Evolutionary conservation across 2,329 filamentous ascomycete species (phyloP).

Genomic region (Grosmannia serpens): DNA sequence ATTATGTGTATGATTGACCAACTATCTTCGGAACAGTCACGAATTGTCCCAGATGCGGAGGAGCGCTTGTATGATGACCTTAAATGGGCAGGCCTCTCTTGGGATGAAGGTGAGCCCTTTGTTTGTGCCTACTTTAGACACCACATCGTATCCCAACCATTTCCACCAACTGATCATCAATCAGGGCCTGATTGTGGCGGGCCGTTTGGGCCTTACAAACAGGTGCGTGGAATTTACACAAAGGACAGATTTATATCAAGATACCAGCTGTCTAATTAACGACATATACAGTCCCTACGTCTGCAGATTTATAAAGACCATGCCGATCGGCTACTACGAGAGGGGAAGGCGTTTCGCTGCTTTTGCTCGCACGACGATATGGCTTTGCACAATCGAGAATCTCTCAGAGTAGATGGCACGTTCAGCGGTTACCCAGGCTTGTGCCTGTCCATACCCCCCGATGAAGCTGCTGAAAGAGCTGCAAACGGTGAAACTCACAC

Average conservation of each 20-base stretch:
- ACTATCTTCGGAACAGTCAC: slow-evolving; percentile 44
- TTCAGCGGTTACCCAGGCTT: slow-evolving; percentile 44
- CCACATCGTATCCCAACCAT: background rate
- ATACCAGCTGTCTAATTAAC: background rate
- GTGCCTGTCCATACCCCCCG: slow-evolving; percentile 54
- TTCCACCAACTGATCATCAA: slow-evolving; percentile 10
- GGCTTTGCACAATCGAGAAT: slow-evolving; percentile 51
- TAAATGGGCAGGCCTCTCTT: slow-evolving; percentile 76
- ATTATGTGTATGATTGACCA: background rate
- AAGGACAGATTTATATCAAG: background rate
- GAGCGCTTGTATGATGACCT: slow-evolving; percentile 66
- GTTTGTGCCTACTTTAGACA: no score
- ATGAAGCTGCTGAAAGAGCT: slow-evolving; percentile 62
- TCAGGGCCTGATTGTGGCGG: slow-evolving; percentile 70
- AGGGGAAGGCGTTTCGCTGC: slow-evolving; percentile 76
- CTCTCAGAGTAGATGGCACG: slow-evolving; percentile 39
- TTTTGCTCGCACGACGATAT: slow-evolving; percentile 73
- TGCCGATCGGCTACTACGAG: slow-evolving; percentile 54
- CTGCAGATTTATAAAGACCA: slow-evolving; percentile 61
- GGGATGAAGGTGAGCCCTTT: slow-evolving; percentile 65
- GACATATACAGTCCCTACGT: slow-evolving; percentile 58
- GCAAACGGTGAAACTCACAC: slow-evolving; percentile 59
- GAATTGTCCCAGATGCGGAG: slow-evolving; percentile 72
- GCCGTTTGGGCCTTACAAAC: slow-evolving; percentile 73
- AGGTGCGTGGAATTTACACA: slow-evolving; percentile 38